These are phyloP conservation scores for Podospora australis DNA, from an alignment of 495 filamentous ascomycete genomes.

Conservation along the genomic window DNA sequence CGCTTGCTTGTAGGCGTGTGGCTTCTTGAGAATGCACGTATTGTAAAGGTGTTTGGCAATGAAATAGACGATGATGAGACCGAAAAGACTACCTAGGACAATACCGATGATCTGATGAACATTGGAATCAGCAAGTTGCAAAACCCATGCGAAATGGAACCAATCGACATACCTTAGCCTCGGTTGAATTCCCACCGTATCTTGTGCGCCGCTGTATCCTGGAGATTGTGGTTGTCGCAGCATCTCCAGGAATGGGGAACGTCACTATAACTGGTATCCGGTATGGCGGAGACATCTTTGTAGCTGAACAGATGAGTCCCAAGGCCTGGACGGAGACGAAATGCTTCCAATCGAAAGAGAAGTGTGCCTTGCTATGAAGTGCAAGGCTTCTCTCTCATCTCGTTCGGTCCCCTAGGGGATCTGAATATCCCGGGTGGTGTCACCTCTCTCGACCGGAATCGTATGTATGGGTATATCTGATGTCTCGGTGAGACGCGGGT, in stretches of 20 bases:
- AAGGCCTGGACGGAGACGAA: not conserved
- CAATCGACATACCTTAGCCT: too few relatives aligned
- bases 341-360: not conserved
- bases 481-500: not conserved
- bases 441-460: too few relatives aligned
- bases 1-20: slow-evolving; percentile 18
- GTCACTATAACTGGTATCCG: slow-evolving; percentile 12
- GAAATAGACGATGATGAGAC: slow-evolving; percentile 11
- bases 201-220: too few relatives aligned
- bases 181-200: too few relatives aligned
- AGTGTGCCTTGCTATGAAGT: slow-evolving; percentile 3
- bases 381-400: slow-evolving; percentile 7
- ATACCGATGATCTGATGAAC: slow-evolving; percentile 17
- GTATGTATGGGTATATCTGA: not conserved
- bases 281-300: slow-evolving; percentile 1
- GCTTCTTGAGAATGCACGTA: slow-evolving; percentile 39
- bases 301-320: not conserved
- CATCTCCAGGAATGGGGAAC: not conserved
- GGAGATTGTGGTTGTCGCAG: too few relatives aligned
- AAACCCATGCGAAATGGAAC: too few relatives aligned
- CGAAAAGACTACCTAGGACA: slow-evolving; percentile 16
- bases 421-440: not conserved
- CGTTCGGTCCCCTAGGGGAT: slow-evolving; percentile 5
- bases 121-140: too few relatives aligned
- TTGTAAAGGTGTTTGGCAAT: slow-evolving; percentile 37